These are phyloP conservation scores for Panaeolus cyanescens DNA, from an alignment of 768 basidiomycete species.

Conservation along the genomic window DNA sequence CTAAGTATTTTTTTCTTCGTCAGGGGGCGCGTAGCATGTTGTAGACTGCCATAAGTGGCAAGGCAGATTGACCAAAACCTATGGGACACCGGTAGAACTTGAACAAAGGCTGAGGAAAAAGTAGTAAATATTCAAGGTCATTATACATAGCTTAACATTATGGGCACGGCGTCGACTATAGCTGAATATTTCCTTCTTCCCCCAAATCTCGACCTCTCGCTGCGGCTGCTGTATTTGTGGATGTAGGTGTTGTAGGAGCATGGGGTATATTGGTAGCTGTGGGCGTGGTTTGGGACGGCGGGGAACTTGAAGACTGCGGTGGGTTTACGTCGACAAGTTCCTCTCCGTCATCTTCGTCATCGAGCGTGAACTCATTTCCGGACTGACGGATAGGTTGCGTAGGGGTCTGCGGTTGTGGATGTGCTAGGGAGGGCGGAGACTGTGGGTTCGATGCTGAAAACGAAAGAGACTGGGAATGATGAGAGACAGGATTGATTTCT, in stretches of 20 bases:
- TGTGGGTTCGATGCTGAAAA: conserved; percentile 15
- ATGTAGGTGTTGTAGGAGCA: background rate
- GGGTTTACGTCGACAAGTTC: conserved; percentile 16
- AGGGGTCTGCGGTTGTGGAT: conserved; percentile 12
- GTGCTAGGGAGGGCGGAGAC: conserved; percentile 11
- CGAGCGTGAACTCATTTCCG: conserved; percentile 36
- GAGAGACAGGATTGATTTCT: conserved; percentile 44
- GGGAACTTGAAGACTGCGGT: background rate
- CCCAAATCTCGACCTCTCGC: conserved; percentile 23
- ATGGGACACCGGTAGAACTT: no score
- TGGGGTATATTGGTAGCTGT: background rate
- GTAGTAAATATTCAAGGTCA: background rate
- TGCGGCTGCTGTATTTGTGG: conserved; percentile 11
- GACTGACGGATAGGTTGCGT: conserved; percentile 16
- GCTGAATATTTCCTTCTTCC: conserved; percentile 14
- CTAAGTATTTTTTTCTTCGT: no score
- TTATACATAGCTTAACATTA: conserved; percentile 1
- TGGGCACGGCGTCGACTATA: conserved; percentile 11
- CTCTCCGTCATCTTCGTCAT: conserved; percentile 19
- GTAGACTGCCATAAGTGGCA: no score
- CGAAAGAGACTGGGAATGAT: conserved; percentile 32
- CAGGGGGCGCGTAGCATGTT: no score
- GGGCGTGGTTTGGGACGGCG: background rate
- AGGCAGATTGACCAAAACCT: no score
- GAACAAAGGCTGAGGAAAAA: background rate